These are phyloP conservation scores for Stipa capillata DNA, from an alignment of 176 grass and related monocot species.

Conservation along the genomic window DNA sequence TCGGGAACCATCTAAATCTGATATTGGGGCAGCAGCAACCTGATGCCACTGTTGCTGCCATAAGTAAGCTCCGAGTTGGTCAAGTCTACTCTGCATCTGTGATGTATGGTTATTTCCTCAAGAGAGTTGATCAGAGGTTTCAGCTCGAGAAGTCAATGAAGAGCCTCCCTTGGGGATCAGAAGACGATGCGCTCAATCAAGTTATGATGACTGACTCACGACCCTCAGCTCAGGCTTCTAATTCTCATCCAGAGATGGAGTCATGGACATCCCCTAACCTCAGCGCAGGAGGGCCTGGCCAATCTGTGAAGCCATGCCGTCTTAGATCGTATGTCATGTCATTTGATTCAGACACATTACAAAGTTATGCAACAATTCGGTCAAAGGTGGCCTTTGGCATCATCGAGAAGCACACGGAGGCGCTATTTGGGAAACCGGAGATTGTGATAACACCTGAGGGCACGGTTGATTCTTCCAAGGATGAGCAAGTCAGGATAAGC, in stretches of 20 bases:
- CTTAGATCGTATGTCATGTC: constrained; percentile 91
- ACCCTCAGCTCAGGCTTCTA: constrained; percentile 29
- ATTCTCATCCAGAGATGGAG: constrained; percentile 44
- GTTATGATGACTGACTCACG: constrained; percentile 41
- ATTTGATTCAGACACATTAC: constrained; percentile 84
- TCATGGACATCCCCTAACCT: constrained; percentile 46
- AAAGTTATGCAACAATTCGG: constrained; percentile 70
- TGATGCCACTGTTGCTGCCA: constrained; percentile 55
- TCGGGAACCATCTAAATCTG: constrained; percentile 87
- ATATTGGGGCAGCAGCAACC: constrained; percentile 75
- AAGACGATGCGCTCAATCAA: constrained; percentile 42
- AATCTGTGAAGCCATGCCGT: constrained; percentile 59
- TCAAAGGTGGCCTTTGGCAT: constrained; percentile 95
- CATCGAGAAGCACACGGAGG: constrained; percentile 93
- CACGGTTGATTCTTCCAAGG: constrained; percentile 84
- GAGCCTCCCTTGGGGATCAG: constrained; percentile 69
- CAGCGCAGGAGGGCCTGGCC: constrained; percentile 24
- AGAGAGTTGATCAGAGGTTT: constrained; percentile 88
- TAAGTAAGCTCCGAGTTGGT: constrained; percentile 93
- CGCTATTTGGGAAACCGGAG: constrained; percentile 90
- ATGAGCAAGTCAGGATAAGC: constrained; percentile 83
- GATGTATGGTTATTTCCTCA: constrained; percentile 98
- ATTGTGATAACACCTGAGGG: constrained; percentile 81
- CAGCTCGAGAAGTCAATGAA: constrained; percentile 95
- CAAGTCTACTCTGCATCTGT: constrained; percentile 96